Base-by-base conservation (phyloP, 208 protist genomes). In the Trypanosoma caninum region DNA sequence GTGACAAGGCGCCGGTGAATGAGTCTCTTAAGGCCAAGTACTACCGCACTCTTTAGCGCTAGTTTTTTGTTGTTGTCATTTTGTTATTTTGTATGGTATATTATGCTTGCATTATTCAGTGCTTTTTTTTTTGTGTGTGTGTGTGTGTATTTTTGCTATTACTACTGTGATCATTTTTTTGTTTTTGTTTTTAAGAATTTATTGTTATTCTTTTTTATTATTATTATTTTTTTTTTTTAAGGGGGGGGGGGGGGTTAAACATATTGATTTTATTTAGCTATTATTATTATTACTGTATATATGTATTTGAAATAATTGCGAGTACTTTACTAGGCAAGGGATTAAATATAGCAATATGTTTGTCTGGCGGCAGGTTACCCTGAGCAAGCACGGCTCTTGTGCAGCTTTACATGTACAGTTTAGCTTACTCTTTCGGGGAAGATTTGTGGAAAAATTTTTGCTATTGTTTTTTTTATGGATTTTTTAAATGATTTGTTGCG, bases 1-100 rank as follows among this genome's bases (percentile, higher is more conserved):
- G 45, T 9, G 82, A 95, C 40, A 69, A 73, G 34, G 57, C 80
- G 38, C 72, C 70, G 37, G 71, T 95, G 2, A 74, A 76, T 5
- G 76, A 66, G 11, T 52, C 52, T 27, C 14, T 85, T 20, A 69
- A 66, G 38, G 77, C 64, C 11, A 84, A 85, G 53, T 95, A 79
- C 69, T 81, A 46, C 45, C 74, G 71, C 31, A 59, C 60, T 18
- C 60, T 92, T 28, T 90, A 84, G 69, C 48, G 16, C 28, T 34
- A 1, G 2, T 40, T 35, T 47, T 58, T 66, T 2, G 52, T 65
- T 69, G 47, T 64, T 42, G 25, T 41, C 28, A 0, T 38, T 54
- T 45, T 44, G 42, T 20, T 50, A 38, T 28, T 45, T 22, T 30
- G 35, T 69, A 27, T 25, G 41, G 45, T 47, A 7, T 48, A 20